Base-by-base conservation (phyloP, 805 yeast genomes). In the Candida orba region DNA sequence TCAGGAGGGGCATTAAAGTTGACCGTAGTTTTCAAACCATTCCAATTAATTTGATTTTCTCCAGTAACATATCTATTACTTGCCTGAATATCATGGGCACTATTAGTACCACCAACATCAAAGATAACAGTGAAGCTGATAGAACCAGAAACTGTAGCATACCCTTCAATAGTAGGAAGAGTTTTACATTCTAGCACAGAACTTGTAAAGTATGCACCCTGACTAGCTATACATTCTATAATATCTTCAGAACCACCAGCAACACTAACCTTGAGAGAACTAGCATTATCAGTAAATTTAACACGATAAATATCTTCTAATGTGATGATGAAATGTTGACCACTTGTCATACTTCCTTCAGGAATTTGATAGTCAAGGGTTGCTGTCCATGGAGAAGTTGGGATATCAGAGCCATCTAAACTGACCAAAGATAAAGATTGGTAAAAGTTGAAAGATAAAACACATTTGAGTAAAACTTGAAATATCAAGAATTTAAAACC, bases 291-390 rank as follows among this genome's bases (percentile, higher is more conserved):
- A 18, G 52, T 51, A 39, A 67, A 64, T 38, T 63, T 59, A 29
- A 66, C 46, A 39, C 68, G 60, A 48, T 65, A 66, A 23, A 66
- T 59, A 41, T 57, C 45, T 8, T 64, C 61, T 50, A 68, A 44
- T 3, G 42, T 38, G 6, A 66, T 27, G 4, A 53, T 37, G 44
- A 60, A 65, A 4, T 36, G 36, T 24, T 39, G 42, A 15, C 50
- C 57, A 10, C 43, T 22, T 12, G 33, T 35, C 18, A 48, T 44
- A 23, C 60, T 60, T 17, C 59, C 66, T 15, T 47, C 27, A 3
- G 49, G 41, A 18, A 64, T 49, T 9, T 41, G 36, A 44, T 55
- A 67, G 12, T 52, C 59, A 20, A 67, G 50, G 2, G 57, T 44
- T 13, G 64, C 63, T 9, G 52, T 48, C 71, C 71, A 67, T 29